These are phyloP conservation scores for Globisporangium yorkense DNA, from an alignment of 352 stramenopile species.

Conservation along the genomic window DNA sequence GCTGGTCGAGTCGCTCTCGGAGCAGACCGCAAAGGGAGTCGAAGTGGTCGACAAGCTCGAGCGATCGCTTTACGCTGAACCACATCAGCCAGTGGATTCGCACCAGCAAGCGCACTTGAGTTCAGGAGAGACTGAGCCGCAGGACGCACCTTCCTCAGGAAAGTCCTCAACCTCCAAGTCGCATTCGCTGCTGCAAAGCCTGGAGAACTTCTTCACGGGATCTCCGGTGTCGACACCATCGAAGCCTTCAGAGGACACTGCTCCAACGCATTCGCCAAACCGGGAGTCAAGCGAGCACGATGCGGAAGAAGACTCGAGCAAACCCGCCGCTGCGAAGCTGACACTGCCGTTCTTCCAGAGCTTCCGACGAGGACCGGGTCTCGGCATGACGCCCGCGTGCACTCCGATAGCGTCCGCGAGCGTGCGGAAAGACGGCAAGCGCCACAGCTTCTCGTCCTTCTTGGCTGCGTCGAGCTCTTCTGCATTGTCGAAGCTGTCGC, in stretches of 20 bases:
- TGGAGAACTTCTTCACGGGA: conserved; percentile 16
- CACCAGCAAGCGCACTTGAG: conserved; percentile 4
- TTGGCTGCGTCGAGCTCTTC: conserved; percentile 12
- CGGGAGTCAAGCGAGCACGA: not conserved
- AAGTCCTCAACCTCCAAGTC: conserved; percentile 6
- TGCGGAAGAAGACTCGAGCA: conserved; percentile 1
- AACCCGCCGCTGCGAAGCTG: conserved; percentile 26
- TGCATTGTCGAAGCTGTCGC: conserved; percentile 18
- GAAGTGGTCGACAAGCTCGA: conserved; percentile 24
- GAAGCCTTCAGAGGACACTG: conserved; percentile 1
- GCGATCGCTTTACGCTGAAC: conserved; percentile 10
- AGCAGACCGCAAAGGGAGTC: conserved; percentile 9
- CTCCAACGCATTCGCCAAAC: not conserved
- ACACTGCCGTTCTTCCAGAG: conserved; percentile 68
- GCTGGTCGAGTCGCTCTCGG: conserved; percentile 19
- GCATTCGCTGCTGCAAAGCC: conserved; percentile 10
- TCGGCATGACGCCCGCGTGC: conserved; percentile 51
- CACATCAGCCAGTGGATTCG: not conserved
- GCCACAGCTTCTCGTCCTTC: conserved; percentile 48
- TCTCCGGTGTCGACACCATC: conserved; percentile 1
- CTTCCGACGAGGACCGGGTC: conserved; percentile 44
- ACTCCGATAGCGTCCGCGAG: conserved; percentile 66
- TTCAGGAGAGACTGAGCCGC: not conserved
- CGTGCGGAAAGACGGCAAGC: conserved; percentile 64
- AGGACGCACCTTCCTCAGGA: not conserved